Evolutionary conservation across 2,329 filamentous ascomycete genomes (phyloP), one percentile per base, ranked within the genome.

Genomic region (Claviceps arundinis): DNA sequence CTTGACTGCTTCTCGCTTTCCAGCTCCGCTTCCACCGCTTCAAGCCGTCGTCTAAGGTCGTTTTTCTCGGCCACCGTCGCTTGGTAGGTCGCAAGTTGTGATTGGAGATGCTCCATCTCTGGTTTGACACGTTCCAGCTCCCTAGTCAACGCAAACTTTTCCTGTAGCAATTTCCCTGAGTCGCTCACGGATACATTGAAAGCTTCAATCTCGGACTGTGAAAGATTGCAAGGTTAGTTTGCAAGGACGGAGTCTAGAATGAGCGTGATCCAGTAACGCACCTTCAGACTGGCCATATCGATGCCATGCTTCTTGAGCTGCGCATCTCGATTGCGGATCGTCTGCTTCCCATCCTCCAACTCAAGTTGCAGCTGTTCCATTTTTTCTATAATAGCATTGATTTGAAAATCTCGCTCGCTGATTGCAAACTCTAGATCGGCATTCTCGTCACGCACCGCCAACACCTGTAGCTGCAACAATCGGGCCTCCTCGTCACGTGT

Each of bases 371-470:
- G 57, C 24, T 69, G 65, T 9, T 74, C 68, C 53, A 67, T 65
- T 51, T 71, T 65, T 14, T 67, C 62, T 0, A 61, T 59, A 13
- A 79, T 62, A 9, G 66, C 58, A 34, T 79, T 77, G 49, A 84
- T 75, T 44, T 78, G 75, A 50, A 79, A 73, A 50, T 85, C 78
- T 57, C 78, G 77, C 41, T 79, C 69, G 4, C 73, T 67, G 17
- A 90, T 65, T 56, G 84, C 75, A 45, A 82, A 77, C 57, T 80
- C 78, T 30, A 95, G 68, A 9, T 78, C 74, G 47, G 82, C 78
- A 56, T 84, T 87, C 56, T 94, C 85, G 57, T 90, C 81, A 56
- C 83, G 76, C n/a, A 87, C 71, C n/a, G 89, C 68, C 51, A 90
- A 70, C 51, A 83, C 74, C 56, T 83, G 79, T 55, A 91, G 74